A percentile compares a stretch with the other conserved stretches of the same genome.
These are phyloP conservation scores for Aspergillus avenaceus DNA, from an alignment of 495 filamentous ascomycete species.

Conservation along the genomic window DNA sequence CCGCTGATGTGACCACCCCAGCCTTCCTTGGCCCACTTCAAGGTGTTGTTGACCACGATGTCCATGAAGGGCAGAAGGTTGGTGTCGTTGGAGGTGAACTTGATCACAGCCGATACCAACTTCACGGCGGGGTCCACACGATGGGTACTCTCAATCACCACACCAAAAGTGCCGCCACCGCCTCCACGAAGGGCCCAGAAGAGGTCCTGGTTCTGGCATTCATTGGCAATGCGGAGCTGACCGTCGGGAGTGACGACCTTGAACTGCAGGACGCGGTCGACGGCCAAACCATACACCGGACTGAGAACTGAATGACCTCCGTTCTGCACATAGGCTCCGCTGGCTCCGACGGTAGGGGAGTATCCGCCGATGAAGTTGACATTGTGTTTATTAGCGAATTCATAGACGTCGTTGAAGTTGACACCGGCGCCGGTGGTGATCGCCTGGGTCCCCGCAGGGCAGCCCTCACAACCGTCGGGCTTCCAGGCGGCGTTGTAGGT, in stretches of 20 bases:
- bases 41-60: slow-evolving; percentile 35
- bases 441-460: slow-evolving; percentile 4
- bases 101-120: slow-evolving; percentile 29
- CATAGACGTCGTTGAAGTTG: slow-evolving; percentile 42
- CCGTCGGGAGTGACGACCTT: slow-evolving; percentile 42
- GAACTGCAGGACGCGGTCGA: slow-evolving; percentile 43
- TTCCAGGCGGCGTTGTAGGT: slow-evolving; percentile 21
- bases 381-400: slow-evolving; percentile 23
- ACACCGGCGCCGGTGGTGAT: slow-evolving; percentile 51
- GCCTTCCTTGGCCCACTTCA: slow-evolving; percentile 40
- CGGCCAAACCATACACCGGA: slow-evolving; percentile 38
- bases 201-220: slow-evolving; percentile 36
- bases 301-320: slow-evolving; percentile 42
- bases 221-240: slow-evolving; percentile 29
- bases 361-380: slow-evolving; percentile 25
- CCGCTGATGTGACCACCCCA: slow-evolving; percentile 45
- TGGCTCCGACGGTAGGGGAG: slow-evolving; percentile 20
- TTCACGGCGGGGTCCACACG: slow-evolving; percentile 27
- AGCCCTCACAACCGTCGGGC: slow-evolving; percentile 27
- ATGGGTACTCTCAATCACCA: slow-evolving; percentile 40
- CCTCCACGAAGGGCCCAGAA: slow-evolving; percentile 51
- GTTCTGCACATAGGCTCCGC: slow-evolving; percentile 38
- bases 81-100: slow-evolving; percentile 23
- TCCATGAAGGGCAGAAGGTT: slow-evolving; percentile 28
- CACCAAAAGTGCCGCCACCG: slow-evolving; percentile 51